Base-by-base conservation (phyloP, 2,329 filamentous ascomycete species). In the Venturia aucupariae region DNA sequence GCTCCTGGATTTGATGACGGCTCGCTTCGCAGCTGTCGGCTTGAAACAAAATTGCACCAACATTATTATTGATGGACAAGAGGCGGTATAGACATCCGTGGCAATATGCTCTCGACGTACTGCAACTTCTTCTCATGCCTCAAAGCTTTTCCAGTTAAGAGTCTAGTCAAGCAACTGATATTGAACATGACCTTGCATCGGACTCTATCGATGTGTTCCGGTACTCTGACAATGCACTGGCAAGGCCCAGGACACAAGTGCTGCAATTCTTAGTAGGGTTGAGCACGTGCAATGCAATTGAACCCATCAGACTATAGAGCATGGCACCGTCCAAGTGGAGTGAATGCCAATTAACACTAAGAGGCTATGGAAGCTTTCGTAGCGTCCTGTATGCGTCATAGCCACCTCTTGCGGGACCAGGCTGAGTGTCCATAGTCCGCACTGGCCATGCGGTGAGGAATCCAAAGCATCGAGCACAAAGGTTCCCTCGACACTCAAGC, bases 391-490 rank as follows among this genome's bases (percentile, higher is more conserved):
- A n/a, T 3, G 51, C 30, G 13, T 57, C 17, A n/a, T 7, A 6
- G 8, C 8, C 27, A 4, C 30, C 51, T 57, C 27, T 8, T 57
- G 51, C 19, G 51, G 51, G 51, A 30, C 30, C 30, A 57, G 51
- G 51, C 51, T 57, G 51, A 57, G 30, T 35, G 19, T 32, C 51
- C 15, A n/a, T 27, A 57, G 51, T 35, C 30, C 30, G 51, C 51
- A 57, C 51, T 57, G 51, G 51, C 51, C 51, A 57, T 35, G 51
- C 35, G 13, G 51, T 57, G 51, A 57, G 11, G 19, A 22, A n/a
- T 57, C 19, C 51, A n/a, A 57, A 35, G 51, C 51, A 54, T 57
- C 51, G 30, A 57, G 51, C 24, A 57, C 51, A 57, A 57, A 57
- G 51, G 10, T n/a, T n/a, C 27, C 27, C 17, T 38, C 30, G 30